These are phyloP conservation scores for Passalora sequoiae DNA, from an alignment of 2,329 filamentous ascomycete genomes.

Conservation along the genomic window DNA sequence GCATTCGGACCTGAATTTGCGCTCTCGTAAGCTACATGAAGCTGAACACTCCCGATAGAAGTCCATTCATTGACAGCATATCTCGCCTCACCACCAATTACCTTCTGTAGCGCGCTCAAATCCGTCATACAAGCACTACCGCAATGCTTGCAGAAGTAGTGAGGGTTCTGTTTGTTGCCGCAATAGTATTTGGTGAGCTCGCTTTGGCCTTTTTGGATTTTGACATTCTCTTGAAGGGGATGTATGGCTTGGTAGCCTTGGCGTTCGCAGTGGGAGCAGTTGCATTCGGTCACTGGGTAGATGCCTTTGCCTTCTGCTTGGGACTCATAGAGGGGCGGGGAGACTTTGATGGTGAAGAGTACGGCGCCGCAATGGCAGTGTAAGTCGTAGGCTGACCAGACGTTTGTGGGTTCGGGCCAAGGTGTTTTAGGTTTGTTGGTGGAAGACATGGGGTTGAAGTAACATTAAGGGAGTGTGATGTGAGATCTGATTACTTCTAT, in stretches of 20 bases:
- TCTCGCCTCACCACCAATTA: constrained; percentile 16
- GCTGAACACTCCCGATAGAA: background rate
- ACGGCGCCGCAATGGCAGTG: constrained; percentile 31
- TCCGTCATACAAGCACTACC: constrained; percentile 22
- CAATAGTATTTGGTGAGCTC: constrained; percentile 19
- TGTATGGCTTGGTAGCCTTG: constrained; percentile 21
- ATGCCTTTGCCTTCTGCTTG: constrained; percentile 14
- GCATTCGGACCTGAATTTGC: constrained; percentile 20
- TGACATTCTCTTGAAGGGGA: constrained; percentile 20
- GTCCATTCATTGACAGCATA: constrained; percentile 23
- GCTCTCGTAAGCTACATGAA: background rate
- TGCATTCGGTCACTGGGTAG: constrained; percentile 22
- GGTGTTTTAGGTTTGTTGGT: constrained; percentile 3
- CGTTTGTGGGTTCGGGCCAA: constrained; percentile 17
- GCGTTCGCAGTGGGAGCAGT: constrained; percentile 25
- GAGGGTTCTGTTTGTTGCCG: constrained; percentile 17
- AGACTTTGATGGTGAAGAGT: constrained; percentile 23
- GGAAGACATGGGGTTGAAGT: constrained; percentile 2
- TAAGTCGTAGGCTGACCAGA: constrained; percentile 20
- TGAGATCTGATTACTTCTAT: too few relatives aligned
- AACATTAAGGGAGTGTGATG: too few relatives aligned
- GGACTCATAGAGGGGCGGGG: constrained; percentile 24
- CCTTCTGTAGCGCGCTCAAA: constrained; percentile 16
- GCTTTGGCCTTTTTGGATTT: constrained; percentile 20
- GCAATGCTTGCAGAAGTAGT: constrained; percentile 26